Percentiles rank a stretch among this genome's conserved stretches.
phyloP scores from a whole-genome alignment of 2,329 filamentous ascomycete genomes.

The Fusarium tjaetaba region DNA sequence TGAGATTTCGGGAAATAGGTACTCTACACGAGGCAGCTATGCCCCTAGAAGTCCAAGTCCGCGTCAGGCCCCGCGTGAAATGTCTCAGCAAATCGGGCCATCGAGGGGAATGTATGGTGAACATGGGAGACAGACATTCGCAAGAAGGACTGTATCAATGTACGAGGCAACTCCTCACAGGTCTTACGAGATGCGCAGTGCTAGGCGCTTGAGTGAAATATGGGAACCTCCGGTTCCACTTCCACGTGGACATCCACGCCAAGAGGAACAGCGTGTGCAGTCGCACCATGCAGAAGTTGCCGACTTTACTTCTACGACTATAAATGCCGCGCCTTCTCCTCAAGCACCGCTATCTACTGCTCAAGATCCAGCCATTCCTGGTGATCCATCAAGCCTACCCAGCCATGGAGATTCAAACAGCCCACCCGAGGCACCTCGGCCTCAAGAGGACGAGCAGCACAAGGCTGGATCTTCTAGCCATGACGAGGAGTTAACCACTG shows the following conservation, averaged over 20 bases:
- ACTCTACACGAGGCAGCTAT: not conserved
- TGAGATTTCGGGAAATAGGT: not conserved
- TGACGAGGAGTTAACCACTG: not conserved
- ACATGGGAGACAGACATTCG: not conserved
- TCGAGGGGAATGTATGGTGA: not conserved
- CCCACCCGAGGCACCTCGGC: not conserved
- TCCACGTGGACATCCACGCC: too few relatives aligned
- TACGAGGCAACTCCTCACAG: fast-evolving
- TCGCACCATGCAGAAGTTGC: too few relatives aligned
- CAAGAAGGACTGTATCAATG: not conserved
- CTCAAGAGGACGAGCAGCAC: not conserved
- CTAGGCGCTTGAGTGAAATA: not conserved
- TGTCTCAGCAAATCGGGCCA: not conserved
- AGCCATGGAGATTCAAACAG: not conserved
- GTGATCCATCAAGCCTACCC: not conserved
- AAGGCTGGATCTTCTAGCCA: not conserved
- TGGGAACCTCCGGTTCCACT: not conserved
- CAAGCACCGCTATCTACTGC: not conserved
- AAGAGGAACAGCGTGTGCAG: not conserved
- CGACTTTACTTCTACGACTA: fast-evolving
- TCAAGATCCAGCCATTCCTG: not conserved
- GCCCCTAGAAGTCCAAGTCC: fast-evolving
- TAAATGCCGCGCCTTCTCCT: fast-evolving
- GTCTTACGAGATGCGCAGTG: not conserved
- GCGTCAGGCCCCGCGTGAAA: fast-evolving